Base-by-base conservation (phyloP, 495 filamentous ascomycete species). In the Hypoxylon cercidicola region DNA sequence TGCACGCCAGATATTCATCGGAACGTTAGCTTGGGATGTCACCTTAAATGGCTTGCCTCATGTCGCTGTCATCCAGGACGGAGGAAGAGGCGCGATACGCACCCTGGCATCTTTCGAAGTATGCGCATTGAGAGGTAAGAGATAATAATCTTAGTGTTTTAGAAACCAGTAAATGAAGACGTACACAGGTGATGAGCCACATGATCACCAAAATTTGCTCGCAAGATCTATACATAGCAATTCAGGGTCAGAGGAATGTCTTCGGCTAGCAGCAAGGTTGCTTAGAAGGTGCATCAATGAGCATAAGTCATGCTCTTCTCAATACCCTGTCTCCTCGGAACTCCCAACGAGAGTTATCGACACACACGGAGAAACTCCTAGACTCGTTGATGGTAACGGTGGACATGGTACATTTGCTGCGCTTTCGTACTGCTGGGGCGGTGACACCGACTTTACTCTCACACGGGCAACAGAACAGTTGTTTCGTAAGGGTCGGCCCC, bases 391-490 rank as follows among this genome's bases (percentile, higher is more conserved):
- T 35, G 58, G 56, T 32, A 32, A 25, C n/a, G 51, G 65, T n/a
- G 53, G 54, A 39, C 15, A 18, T 28, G 67, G 55, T 7, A 43
- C 44, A 18, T 75, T 61, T 45, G 47, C 60, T 20, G 62, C 71
- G 18, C 58, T 73, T 7, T 71, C 64, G 35, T 71, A 71, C 55
- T 63, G 66, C 19, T 73, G 64, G 68, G 71, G 71, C 16, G 62
- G 67, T 52, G 59, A 63, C 46, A 55, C 59, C 12, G 62, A 61
- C 56, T 70, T 70, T 37, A 48, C 54, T 16, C 57, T 60, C 18
- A 73, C 69, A 28, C 47, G 58, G 30, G 39, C 39, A 13, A 69
- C 56, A 45, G 53, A 54, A 15, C 21, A 55, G 8, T 55, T 46
- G 16, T 49, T 70, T 23, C 45, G 65, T 21, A 51, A 12, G 2